Percentiles rank a stretch among this genome's conserved stretches.
phyloP scores from a whole-genome alignment of 495 filamentous ascomycete genomes.

The Cetradonia linearis region DNA sequence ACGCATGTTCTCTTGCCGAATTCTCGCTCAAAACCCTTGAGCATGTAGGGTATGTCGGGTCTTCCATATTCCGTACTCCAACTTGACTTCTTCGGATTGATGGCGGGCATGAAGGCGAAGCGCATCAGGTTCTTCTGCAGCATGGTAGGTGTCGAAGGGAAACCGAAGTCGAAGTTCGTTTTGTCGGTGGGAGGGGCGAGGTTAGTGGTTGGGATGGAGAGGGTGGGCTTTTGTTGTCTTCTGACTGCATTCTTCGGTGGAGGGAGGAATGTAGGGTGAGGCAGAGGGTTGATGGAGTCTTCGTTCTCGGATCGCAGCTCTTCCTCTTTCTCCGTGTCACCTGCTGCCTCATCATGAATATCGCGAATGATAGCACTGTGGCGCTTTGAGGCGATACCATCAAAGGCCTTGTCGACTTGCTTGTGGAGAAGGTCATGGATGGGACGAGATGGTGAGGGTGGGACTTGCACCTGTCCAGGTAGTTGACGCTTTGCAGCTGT shows the following conservation, averaged over 20 bases:
- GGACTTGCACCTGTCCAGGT: conserved; percentile 17
- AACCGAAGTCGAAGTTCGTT: conserved; percentile 58
- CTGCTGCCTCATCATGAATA: conserved; percentile 69
- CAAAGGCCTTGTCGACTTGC: conserved; percentile 71
- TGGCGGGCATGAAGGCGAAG: conserved; percentile 63
- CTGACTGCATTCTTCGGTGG: conserved; percentile 26
- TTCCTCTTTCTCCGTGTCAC: conserved; percentile 66
- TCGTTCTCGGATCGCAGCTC: conserved; percentile 78
- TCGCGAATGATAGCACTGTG: conserved; percentile 69
- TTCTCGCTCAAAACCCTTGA: conserved; percentile 65
- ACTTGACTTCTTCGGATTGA: conserved; percentile 53
- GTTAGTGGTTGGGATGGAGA: conserved; percentile 19
- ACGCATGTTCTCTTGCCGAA: conserved; percentile 81
- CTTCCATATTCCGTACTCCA: conserved; percentile 93
- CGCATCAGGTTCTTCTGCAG: conserved; percentile 77
- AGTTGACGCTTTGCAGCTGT: conserved; percentile 56
- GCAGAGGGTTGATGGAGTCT: conserved; percentile 74
- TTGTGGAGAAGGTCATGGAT: conserved; percentile 66
- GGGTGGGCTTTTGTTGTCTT: conserved; percentile 21
- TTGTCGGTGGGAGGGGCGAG: conserved; percentile 25
- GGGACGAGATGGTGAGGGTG: conserved; percentile 34
- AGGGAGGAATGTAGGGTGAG: conserved; percentile 40
- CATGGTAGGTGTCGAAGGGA: conserved; percentile 63
- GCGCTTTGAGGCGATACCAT: conserved; percentile 70
- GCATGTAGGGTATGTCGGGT: conserved; percentile 74